Base-by-base conservation (phyloP, 345 rosid species). In the Populus alba region DNA sequence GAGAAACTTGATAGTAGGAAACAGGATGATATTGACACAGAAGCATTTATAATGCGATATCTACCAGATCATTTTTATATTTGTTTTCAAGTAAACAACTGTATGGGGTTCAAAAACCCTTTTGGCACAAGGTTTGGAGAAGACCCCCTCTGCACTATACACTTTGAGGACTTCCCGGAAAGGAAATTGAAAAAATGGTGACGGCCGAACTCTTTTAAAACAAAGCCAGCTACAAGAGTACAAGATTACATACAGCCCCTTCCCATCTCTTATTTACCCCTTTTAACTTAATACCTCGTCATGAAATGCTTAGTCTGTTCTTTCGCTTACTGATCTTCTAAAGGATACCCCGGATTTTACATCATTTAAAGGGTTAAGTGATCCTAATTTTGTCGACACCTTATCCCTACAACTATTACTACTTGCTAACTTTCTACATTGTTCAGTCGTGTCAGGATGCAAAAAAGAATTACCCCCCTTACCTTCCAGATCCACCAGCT, bases 281-380 rank as follows among this genome's bases (percentile, higher is more conserved):
- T 74, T 43, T 75, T 70, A 78, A 71, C 71, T 78, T 51, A 35
- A 69, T 79, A 68, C 49, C 66, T 43, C 39, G 31, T 61, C 57
- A 74, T 49, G 35, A 59, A 77, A 74, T 37, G 65, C 51, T 77
- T 79, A 89, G 61, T 31, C 74, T 31, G 73, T 84, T 78, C 84
- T 81, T 79, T 79, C 75, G 71, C 75, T 77, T 16, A 8, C 53
- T 20, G 82, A 76, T 77, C 79, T 87, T 81, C 88, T 87, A 77
- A 71, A 72, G n/a, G 82, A 73, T 76, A 79, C 79, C 45, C 88
- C 85, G 72, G 85, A 77, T 76, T 86, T 82, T 80, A 85, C 89
- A 81, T 72, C 85, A 71, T 74, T 53, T 18, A 63, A 82, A 78
- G 85, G 75, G 73, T 73, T 83, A 78, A 69, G 83, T 77, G 72